A percentile compares a stretch with the other conserved stretches of the same genome.
phyloP scores from a whole-genome alignment of 2,329 filamentous ascomycete species.

The Magnaporthiopsis rhizophila region DNA sequence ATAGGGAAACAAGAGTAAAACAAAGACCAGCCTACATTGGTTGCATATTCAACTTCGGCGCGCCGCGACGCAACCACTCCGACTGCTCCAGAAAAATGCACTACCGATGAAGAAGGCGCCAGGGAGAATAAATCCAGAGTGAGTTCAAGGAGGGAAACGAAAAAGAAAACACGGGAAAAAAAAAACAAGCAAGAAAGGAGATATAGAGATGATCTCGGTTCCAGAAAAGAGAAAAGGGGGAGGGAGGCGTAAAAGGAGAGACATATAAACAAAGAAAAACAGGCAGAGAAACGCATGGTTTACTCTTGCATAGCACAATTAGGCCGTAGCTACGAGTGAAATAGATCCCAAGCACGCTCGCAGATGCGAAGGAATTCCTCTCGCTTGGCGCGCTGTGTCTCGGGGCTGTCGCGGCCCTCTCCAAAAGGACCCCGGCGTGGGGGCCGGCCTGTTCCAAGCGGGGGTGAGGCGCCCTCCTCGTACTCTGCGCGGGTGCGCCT shows the following conservation, averaged over 20 bases:
- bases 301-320: background rate
- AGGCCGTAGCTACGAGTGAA: slow-evolving; percentile 63
- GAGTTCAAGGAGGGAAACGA: background rate
- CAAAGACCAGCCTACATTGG: background rate
- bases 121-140: background rate
- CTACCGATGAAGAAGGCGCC: background rate
- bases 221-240: background rate
- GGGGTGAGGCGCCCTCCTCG: slow-evolving; percentile 83
- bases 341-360: slow-evolving; percentile 89
- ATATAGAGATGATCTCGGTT: background rate
- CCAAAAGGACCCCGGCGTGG: slow-evolving; percentile 64
- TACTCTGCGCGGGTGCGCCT: slow-evolving; percentile 83
- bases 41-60: slow-evolving; percentile 6
- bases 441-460: slow-evolving; percentile 65
- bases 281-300: background rate
- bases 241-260: background rate
- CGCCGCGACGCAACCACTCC: background rate
- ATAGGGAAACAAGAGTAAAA: background rate
- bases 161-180: too few relatives aligned
- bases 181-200: background rate
- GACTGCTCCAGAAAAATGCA: background rate
- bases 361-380: slow-evolving; percentile 87
- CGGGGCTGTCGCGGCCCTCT: slow-evolving; percentile 73
- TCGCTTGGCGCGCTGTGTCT: slow-evolving; percentile 77
- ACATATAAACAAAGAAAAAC: background rate